Evolutionary conservation across 352 stramenopile species (phyloP).

Genomic region (Phytophthora pluvialis): DNA sequence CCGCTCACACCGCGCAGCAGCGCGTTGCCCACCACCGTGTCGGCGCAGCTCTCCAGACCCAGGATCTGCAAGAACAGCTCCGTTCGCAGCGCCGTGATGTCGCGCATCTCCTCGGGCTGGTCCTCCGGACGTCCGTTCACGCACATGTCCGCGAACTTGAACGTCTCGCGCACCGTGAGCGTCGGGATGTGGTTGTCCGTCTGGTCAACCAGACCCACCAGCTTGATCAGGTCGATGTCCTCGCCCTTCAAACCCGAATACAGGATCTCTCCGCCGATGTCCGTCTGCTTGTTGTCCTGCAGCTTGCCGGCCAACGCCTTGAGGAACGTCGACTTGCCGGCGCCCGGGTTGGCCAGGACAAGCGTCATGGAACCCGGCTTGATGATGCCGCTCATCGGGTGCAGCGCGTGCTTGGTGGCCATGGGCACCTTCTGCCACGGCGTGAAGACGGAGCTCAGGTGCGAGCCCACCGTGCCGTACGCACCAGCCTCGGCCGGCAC

Average conservation of each 20-base stretch:
- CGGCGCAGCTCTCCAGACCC: constrained; percentile 86
- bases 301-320: constrained; percentile 70
- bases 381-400: constrained; percentile 77
- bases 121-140: constrained; percentile 65
- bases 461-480: constrained; percentile 38
- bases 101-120: constrained; percentile 74
- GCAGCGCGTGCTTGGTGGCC: constrained; percentile 49
- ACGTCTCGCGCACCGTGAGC: constrained; percentile 92
- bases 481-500: constrained; percentile 52
- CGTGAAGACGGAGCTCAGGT: constrained; percentile 44
- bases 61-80: constrained; percentile 84
- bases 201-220: constrained; percentile 69
- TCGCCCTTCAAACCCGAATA: constrained; percentile 51
- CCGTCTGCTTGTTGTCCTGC: constrained; percentile 36
- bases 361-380: constrained; percentile 53
- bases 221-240: constrained; percentile 64
- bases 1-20: constrained; percentile 90
- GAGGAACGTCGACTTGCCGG: constrained; percentile 74
- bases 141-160: constrained; percentile 94
- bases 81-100: constrained; percentile 70
- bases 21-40: constrained; percentile 94
- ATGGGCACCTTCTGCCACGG: constrained; percentile 51
- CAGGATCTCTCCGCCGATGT: constrained; percentile 50
- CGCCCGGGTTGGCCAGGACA: constrained; percentile 57
- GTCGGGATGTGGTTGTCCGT: constrained; percentile 91